A percentile compares a stretch with the other conserved stretches of the same genome.
Evolutionary conservation across 129 eudicot genomes (phyloP).

Genomic region (Lonicera japonica): DNA sequence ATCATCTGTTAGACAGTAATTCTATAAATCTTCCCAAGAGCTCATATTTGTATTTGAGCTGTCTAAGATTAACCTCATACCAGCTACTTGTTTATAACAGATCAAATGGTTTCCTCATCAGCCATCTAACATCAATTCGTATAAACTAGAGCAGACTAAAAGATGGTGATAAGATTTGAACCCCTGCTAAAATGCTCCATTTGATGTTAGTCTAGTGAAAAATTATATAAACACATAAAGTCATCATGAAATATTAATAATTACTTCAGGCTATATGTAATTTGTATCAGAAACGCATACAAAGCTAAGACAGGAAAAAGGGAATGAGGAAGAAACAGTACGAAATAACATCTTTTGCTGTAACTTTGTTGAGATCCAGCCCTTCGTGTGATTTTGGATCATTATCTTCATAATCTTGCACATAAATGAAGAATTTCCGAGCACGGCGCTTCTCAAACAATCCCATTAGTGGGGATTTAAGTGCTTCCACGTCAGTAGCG

Average conservation of each 20-base stretch:
- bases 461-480: conserved; percentile 68
- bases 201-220: too few relatives aligned
- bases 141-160: too few relatives aligned
- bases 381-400: conserved; percentile 66
- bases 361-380: conserved; percentile 51
- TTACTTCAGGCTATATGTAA: background rate
- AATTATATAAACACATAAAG: background rate
- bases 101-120: too few relatives aligned
- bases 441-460: conserved; percentile 61
- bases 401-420: conserved; percentile 53
- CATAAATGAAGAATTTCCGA: conserved; percentile 60
- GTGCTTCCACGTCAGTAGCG: conserved; percentile 63
- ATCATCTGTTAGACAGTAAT: too few relatives aligned
- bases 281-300: too few relatives aligned
- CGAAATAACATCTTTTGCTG: conserved; percentile 68
- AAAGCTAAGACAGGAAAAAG: background rate
- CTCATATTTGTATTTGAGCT: too few relatives aligned
- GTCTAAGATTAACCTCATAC: too few relatives aligned
- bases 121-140: too few relatives aligned
- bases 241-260: background rate
- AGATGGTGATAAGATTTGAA: too few relatives aligned
- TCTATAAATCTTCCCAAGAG: too few relatives aligned
- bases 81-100: too few relatives aligned
- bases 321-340: conserved; percentile 28
- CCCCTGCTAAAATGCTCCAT: too few relatives aligned